Base-by-base conservation (phyloP, 1,139 yeast species). In the Kodamaea anthophila region DNA sequence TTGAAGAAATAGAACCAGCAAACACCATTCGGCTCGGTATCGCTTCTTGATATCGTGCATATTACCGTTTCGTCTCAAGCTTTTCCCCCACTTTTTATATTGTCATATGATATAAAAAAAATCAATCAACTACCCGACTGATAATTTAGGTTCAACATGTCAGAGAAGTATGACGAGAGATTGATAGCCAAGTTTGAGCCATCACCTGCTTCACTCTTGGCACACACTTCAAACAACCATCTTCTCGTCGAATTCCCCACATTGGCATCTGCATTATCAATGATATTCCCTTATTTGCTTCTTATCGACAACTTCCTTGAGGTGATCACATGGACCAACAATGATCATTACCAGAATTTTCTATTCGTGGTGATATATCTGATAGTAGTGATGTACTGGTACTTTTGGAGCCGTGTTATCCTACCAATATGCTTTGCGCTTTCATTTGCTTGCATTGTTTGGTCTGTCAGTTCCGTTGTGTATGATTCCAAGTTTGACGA, bases 251-350 rank as follows among this genome's bases (percentile, higher is more conserved):
- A 70, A 9, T 63, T 63, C 21, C 77, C 77, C 4, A 44, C 60
- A 7, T 46, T 73, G 14, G 60, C 71, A 9, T 53, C 71, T 9
- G 69, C 74, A 1, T 53, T 74, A 26, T 58, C 70, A 19, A 58
- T 64, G 30, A 58, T 68, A 19, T 71, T 70, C 37, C 78, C 79
- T 0, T 56, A 66, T 38, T 51, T 74, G 25, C 44, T 70, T 13
- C 43, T 72, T 24, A 48, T 64, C 26, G 77, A 74, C 44, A 53
- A 59, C 26, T 36, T 64, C 6, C 48, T 74, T 16, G 71, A 68
- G 27, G 47, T 69, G 6, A 40, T 70, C 12, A 71, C 78, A 1
- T 74, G 80, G 80, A 72, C 79, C 3, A 70, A 71, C 38, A 67
- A 61, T 2, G 72, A 71, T 33, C 70, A 65, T 5, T 70, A 67